A percentile compares a stretch with the other conserved stretches of the same genome.
phyloP scores from a whole-genome alignment of 1,284 basidiomycete genomes.

The Sutorius eximius region DNA sequence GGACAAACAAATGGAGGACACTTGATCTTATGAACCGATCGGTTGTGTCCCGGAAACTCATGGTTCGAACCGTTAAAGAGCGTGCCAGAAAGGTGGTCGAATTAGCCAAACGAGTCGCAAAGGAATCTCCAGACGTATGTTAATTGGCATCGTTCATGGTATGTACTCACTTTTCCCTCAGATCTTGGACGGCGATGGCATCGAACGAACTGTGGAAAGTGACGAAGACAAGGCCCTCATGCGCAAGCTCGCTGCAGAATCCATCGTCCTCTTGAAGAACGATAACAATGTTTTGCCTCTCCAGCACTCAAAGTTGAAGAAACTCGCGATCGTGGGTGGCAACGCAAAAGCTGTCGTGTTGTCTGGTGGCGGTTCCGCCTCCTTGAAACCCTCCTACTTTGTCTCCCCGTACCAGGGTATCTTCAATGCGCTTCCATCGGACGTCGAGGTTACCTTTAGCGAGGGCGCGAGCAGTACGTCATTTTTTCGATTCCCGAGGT shows the following conservation, averaged over 20 bases:
- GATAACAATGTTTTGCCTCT: conserved; percentile 61
- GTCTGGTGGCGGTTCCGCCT: conserved; percentile 76
- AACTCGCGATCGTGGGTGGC: conserved; percentile 74
- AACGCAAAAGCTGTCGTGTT: conserved; percentile 70
- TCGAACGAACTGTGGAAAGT: conserved; percentile 60
- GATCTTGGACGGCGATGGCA: conserved; percentile 67
- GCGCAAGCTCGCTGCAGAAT: conserved; percentile 60
- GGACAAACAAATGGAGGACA: conserved; percentile 67
- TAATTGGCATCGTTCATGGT: background rate
- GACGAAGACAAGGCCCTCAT: conserved; percentile 61
- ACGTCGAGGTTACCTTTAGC: conserved; percentile 58
- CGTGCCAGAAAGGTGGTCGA: conserved; percentile 67
- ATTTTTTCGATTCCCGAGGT: background rate
- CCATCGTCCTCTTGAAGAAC: conserved; percentile 78
- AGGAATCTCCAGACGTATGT: conserved; percentile 58
- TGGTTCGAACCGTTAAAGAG: conserved; percentile 62
- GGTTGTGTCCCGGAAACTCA: conserved; percentile 64
- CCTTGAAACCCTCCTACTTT: conserved; percentile 71
- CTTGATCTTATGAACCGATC: conserved; percentile 64
- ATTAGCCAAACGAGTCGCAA: conserved; percentile 62
- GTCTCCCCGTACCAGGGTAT: conserved; percentile 74
- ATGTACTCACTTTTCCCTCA: conserved; percentile 22
- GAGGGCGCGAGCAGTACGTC: conserved; percentile 59
- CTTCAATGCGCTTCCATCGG: conserved; percentile 37
- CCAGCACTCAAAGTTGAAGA: conserved; percentile 50